Base-by-base conservation (phyloP, 805 yeast genomes). In the Cyberlindnera xishuangbannaensis region DNA sequence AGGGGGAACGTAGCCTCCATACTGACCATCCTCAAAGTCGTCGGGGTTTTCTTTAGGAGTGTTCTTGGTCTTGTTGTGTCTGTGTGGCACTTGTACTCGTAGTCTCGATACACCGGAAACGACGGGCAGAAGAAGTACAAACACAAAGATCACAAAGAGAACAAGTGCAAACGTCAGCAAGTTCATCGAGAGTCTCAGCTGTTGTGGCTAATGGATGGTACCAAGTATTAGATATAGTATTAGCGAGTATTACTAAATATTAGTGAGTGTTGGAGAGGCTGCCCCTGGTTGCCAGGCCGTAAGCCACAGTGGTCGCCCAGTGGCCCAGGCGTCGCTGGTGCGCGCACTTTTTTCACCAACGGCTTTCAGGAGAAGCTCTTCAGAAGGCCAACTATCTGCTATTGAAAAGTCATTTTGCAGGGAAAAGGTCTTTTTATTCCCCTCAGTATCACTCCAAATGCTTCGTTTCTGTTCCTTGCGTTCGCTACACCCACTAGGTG, bases 21-120 rank as follows among this genome's bases (percentile, higher is more conserved):
- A n/a, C n/a, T n/a, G n/a, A n/a, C n/a, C n/a, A n/a, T n/a, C n/a
- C n/a, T n/a, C n/a, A n/a, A 19, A 19, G 22, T 19, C 22, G 22
- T 19, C 11, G 10, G 11, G 22, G 11, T 19, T 19, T 19, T 39
- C 27, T 16, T 37, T 30, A 17, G 24, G 17, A 14, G 27, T 15
- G 8, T 40, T 37, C 28, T 34, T 31, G 14, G 36, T 36, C 31
- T 38, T 36, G 28, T 37, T 37, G 9, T 32, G 30, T 27, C 47
- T 54, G 25, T 21, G 15, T 31, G n/a, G n/a, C n/a, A n/a, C n/a
- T 31, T 17, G 50, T 35, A 31, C 47, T 25, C 64, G 61, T 43
- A 65, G 59, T 4, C 60, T 54, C 4, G 76, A 72, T 30, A 75
- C 50, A 4, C 78, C 78, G 5, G 74, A 65, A 11, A 68, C 41